Evolutionary conservation across 306 rosid genomes (phyloP), one percentile per base, ranked within the genome.

Genomic region (Cicer pinnatifidum): DNA sequence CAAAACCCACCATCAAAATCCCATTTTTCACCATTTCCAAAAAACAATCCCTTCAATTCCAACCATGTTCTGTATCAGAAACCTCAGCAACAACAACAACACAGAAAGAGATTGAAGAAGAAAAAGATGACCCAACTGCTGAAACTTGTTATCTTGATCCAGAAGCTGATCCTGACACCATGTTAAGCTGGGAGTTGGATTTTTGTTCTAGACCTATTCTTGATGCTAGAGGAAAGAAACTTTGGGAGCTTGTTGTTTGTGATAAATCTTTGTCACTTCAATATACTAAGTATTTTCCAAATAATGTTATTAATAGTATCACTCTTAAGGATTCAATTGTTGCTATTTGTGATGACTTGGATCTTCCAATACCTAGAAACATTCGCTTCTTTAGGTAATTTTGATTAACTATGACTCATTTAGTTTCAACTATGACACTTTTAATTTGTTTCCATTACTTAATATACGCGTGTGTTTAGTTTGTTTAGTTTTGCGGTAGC

Each of bases 151-250:
- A 79, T 69, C 84, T 94, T 6, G 98, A 94, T 67, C 85, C 96
- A 0, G 92, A 86, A 77, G 81, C 86, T 4, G 92, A 89, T 35
- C 87, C 91, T 15, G 78, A 74, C 44, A 78, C 82, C 68, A 72
- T 94, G n/a, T 75, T 77, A 8, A 96, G 89, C 72, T 91, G 99
- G 99, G 99, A 94, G 16, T 56, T 94, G 47, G 99, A 94, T 43
- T 94, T 94, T 73, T 94, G 99, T 86, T 94, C 99, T 3, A 85
- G 99, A 20, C 97, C 99, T 52, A 91, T 94, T 40, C 84, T 91
- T 39, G 99, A 94, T 78, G 80, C 79, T 1, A 84, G 97, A 75
- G 99, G 99, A 57, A 94, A 94, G 88, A 94, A 94, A 88, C 46
- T 94, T 11, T 94, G 98, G 99, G 99, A 94, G 84, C 87, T 94